These are phyloP conservation scores for Theobroma cacao DNA, from an alignment of 345 rosid genomes.

Conservation along the genomic window DNA sequence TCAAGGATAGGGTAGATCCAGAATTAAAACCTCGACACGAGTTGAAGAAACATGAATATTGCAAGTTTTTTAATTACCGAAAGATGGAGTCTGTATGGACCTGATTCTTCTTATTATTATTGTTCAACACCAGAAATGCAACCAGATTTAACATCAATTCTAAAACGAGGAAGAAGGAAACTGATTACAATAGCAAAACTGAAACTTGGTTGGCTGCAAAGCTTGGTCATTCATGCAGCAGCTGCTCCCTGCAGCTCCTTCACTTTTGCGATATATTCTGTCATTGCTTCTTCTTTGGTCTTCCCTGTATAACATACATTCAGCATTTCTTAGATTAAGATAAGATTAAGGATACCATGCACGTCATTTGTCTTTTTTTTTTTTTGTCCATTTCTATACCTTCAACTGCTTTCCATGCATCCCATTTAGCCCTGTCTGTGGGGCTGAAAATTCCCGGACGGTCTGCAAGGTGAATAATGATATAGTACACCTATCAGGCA, in stretches of 20 bases:
- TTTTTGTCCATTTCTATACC: constrained; percentile 6
- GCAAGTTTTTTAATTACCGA: background rate
- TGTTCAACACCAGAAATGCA: background rate
- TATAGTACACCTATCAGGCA: background rate
- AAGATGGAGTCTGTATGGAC: background rate
- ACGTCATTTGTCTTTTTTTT: background rate
- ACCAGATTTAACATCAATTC: background rate
- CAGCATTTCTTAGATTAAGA: background rate
- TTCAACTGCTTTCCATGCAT: constrained; percentile 39
- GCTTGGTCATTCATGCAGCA: background rate
- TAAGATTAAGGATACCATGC: background rate
- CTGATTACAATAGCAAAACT: background rate
- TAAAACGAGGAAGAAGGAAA: background rate
- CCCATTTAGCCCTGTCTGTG: constrained; percentile 35
- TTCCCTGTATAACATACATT: constrained; percentile 20
- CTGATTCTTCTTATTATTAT: background rate
- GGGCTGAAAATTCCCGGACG: constrained; percentile 27
- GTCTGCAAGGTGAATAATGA: constrained; percentile 10
- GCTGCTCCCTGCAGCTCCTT: constrained; percentile 24
- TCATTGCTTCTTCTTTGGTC: constrained; percentile 33
- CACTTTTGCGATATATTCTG: constrained; percentile 29
- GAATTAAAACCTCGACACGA: background rate
- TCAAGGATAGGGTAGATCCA: background rate
- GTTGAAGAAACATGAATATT: background rate
- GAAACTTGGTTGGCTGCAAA: background rate